Conservation (phyloP, 1,139 yeast species). For the Protomyces lactucae-debilis region DNA sequence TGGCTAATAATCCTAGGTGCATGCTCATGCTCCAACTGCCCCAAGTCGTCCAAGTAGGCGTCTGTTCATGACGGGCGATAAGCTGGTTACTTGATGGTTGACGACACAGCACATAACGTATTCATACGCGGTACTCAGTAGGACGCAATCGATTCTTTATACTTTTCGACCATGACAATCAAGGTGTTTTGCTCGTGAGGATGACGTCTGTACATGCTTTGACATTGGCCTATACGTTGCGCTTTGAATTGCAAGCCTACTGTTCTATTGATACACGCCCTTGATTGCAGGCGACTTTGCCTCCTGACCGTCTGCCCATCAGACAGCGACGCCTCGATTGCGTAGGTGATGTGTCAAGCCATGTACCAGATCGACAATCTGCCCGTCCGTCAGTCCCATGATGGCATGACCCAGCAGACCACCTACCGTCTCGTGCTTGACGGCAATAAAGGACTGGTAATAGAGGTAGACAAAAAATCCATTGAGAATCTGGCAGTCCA, state of each 20-base stretch:
- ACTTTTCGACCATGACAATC: neutral
- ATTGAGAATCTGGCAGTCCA: conserved; percentile 97
- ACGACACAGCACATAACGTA: too few species aligned
- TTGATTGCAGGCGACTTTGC: neutral
- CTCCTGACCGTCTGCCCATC: neutral
- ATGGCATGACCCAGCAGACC: conserved; percentile 70
- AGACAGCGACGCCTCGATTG: conserved; percentile 9
- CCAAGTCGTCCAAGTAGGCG: neutral
- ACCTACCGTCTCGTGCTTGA: conserved; percentile 60
- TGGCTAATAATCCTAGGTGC: neutral
- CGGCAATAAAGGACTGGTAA: conserved; percentile 84
- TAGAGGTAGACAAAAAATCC: conserved; percentile 91
- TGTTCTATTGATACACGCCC: neutral
- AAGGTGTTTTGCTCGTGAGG: neutral
- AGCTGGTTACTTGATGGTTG: neutral
- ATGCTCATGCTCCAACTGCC: neutral
- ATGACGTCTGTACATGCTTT: neutral
- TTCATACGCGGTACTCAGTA: too few species aligned
- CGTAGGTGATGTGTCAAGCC: conserved; percentile 57
- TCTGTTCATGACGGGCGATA: neutral
- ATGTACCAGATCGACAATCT: conserved; percentile 59
- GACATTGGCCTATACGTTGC: neutral
- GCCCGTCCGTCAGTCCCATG: conserved; percentile 61
- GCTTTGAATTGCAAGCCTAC: neutral
- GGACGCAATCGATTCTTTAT: too few species aligned